phyloP scores from a whole-genome alignment of 495 filamentous ascomycete species.

The Podospora comata region DNA sequence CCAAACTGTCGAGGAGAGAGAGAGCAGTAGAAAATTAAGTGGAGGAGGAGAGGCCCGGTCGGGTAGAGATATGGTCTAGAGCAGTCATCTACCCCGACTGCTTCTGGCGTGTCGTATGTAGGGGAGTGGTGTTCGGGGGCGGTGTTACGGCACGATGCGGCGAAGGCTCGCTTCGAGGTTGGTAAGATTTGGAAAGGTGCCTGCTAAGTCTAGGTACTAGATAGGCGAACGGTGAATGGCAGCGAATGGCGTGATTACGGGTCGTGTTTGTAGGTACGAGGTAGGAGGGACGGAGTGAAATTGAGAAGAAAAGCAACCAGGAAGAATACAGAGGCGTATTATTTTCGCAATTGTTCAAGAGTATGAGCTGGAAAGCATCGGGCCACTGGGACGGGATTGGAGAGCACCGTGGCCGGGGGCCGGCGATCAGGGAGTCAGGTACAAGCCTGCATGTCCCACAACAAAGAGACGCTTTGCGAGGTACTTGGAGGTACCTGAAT shows the following conservation, averaged over 20 bases:
- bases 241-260: not conserved
- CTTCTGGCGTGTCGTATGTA: constrained; percentile 12
- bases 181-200: constrained; percentile 2
- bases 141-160: constrained; percentile 7
- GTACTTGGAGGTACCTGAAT: constrained; percentile 5
- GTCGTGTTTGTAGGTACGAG: not conserved
- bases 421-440: constrained; percentile 1
- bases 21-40: constrained; percentile 4
- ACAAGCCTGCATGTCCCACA: not conserved
- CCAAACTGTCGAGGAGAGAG: not conserved
- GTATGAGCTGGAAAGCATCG: not conserved
- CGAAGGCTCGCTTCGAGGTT: constrained; percentile 2
- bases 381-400: constrained; percentile 1
- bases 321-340: not conserved
- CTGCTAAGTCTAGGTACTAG: not conserved
- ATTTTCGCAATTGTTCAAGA: not conserved
- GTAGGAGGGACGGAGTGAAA: not conserved
- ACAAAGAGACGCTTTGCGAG: not conserved
- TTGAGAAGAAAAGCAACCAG: not conserved
- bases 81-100: constrained; percentile 10
- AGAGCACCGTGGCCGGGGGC: not conserved
- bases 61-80: constrained; percentile 15
- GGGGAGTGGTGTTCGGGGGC: constrained; percentile 15
- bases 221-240: not conserved
- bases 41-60: constrained; percentile 4